Evolutionary conservation across 2,329 filamentous ascomycete species (phyloP), one percentile per base, ranked within the genome.

Genomic region (Bipolaris zeicola): DNA sequence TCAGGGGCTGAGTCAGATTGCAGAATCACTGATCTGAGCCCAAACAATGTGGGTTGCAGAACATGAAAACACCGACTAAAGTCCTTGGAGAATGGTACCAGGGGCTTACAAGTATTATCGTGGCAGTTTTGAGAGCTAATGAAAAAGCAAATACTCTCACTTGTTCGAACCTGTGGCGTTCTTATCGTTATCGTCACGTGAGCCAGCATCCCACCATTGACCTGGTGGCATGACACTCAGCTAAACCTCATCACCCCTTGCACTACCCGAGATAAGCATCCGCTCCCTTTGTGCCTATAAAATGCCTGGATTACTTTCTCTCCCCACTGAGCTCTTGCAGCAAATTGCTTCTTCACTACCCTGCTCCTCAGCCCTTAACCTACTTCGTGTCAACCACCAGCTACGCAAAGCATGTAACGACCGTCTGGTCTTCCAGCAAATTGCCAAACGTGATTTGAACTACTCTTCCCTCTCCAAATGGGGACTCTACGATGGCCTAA

Each of bases 241-340:
- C n/a, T 34, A 3, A 44, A 20, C 42, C n/a, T 14, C 28, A 10
- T 8, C 26, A 36, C 18, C n/a, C 10, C 22, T 14, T n/a, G n/a
- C 16, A 42, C 16, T 13, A 18, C 18, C 22, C 26, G 24, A 5
- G 20, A 3, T 31, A 31, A 31, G 10, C 10, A 24, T 26, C 6
- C 7, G 11, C 13, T 7, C n/a, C n/a, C 4, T 24, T 7, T 14
- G 6, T 2, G n/a, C 24, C 5, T 5, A 16, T n/a, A 36, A 16
- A 3, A 53, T 48, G 43, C 8, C 43, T 16, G 37, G n/a, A 5
- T 5, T 53, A 14, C 36, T 48, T 3, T 48, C 44, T 10, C 63
- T 69, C 16, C 64, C 67, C 13, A 57, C 49, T 5, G 65, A 69
- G 52, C 56, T 69, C 10, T 58, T 68, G 7, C 64, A 66, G 38